These are phyloP conservation scores for Ustilago xerochloae DNA, from an alignment of 1,284 basidiomycete genomes.

Conservation along the genomic window DNA sequence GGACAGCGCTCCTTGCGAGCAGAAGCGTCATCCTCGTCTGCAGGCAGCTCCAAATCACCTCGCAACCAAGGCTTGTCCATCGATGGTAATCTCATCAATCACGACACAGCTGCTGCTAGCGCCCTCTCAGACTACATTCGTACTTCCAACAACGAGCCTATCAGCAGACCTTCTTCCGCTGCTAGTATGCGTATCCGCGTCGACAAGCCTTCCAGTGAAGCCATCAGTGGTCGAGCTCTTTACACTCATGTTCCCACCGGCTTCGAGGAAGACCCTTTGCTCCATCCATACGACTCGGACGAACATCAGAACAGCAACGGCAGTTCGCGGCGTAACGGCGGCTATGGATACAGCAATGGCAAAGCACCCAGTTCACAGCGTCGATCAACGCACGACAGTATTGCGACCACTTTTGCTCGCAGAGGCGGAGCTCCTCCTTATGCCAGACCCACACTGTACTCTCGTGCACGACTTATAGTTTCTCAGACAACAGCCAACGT, in stretches of 20 bases:
- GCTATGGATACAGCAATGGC: background rate
- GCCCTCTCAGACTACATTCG: conserved; percentile 42
- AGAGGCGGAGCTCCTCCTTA: conserved; percentile 59
- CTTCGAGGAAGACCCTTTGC: conserved; percentile 54
- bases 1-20: conserved; percentile 15
- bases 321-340: background rate
- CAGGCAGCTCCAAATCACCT: conserved; percentile 14
- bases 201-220: conserved; percentile 53
- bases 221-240: conserved; percentile 50
- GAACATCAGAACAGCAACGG: background rate
- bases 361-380: conserved; percentile 4
- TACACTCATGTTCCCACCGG: conserved; percentile 57
- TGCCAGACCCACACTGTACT: conserved; percentile 52
- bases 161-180: conserved; percentile 54
- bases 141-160: conserved; percentile 32
- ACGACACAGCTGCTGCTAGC: conserved; percentile 34
- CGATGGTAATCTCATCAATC: conserved; percentile 37
- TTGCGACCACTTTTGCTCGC: conserved; percentile 43
- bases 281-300: conserved; percentile 32
- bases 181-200: conserved; percentile 60
- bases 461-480: conserved; percentile 66
- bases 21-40: conserved; percentile 30
- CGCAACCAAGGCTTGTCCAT: conserved; percentile 26
- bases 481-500: conserved; percentile 71
- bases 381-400: conserved; percentile 15